Percentiles rank a stretch among this genome's conserved stretches.
phyloP scores from a whole-genome alignment of 306 rosid species.

The Vicia sativa region DNA sequence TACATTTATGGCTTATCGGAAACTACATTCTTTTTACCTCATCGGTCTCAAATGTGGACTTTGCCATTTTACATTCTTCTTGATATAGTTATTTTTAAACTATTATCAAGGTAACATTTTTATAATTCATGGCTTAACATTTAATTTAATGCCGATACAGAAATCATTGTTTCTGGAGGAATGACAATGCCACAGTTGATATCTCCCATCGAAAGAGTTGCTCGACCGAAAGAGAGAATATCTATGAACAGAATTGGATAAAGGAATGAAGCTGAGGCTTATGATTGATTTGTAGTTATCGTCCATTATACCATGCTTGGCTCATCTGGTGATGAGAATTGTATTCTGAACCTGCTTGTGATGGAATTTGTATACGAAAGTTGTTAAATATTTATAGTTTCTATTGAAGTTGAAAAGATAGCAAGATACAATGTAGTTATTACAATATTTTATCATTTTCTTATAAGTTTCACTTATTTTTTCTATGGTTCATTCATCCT shows the following conservation, averaged over 20 bases:
- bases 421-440: conserved; percentile 28
- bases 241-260: conserved; percentile 67
- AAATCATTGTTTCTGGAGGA: conserved; percentile 90
- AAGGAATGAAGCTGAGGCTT: conserved; percentile 17
- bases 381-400: conserved; percentile 14
- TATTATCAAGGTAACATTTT: neutral
- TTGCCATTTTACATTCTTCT: conserved; percentile 16
- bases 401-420: neutral
- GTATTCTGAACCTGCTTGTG: conserved; percentile 10
- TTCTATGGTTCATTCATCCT: neutral
- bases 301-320: conserved; percentile 15
- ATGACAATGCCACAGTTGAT: conserved; percentile 89
- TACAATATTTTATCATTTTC: neutral
- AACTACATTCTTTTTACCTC: conserved; percentile 8
- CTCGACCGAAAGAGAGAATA: conserved; percentile 59
- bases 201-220: conserved; percentile 63
- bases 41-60: neutral
- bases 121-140: neutral
- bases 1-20: neutral
- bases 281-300: conserved; percentile 9
- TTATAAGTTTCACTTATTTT: neutral
- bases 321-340: neutral
- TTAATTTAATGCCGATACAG: conserved; percentile 48
- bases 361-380: conserved; percentile 17
- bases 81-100: neutral